A percentile compares a stretch with the other conserved stretches of the same genome.
These are phyloP conservation scores for Echinosophora koreensis DNA, from an alignment of 306 rosid genomes.

Conservation along the genomic window DNA sequence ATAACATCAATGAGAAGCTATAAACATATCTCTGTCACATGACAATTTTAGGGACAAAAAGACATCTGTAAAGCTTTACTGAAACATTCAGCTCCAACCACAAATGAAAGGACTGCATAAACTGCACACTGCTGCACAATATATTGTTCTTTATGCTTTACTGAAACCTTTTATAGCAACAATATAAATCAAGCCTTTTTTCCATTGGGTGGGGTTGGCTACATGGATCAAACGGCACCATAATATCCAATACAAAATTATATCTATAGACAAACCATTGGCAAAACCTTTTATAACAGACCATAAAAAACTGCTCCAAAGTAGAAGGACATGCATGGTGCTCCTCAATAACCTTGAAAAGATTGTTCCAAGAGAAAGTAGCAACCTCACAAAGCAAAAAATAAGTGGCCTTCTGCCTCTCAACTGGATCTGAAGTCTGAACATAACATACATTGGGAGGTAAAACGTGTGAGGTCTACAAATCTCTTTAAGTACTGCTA, in stretches of 20 bases:
- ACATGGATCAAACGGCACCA: too few species aligned
- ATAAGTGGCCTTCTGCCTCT: neutral
- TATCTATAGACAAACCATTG: neutral
- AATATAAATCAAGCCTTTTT: too few species aligned
- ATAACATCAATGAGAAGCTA: neutral
- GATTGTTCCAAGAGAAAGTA: constrained; percentile 1
- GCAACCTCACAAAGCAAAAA: neutral
- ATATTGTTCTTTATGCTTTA: neutral
- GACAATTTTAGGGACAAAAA: too few species aligned
- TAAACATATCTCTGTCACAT: neutral
- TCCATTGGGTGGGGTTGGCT: too few species aligned
- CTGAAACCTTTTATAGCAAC: neutral
- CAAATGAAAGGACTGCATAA: too few species aligned
- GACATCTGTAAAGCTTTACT: too few species aligned
- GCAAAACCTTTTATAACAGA: neutral
- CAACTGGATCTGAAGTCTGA: neutral
- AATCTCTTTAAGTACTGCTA: constrained; percentile 1
- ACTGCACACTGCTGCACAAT: too few species aligned
- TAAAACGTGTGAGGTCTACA: neutral
- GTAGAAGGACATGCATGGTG: neutral
- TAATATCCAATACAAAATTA: too few species aligned
- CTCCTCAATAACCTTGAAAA: neutral
- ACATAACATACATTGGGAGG: neutral
- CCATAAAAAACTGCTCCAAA: neutral
- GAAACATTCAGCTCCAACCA: too few species aligned